Percentiles rank a stretch among this genome's conserved stretches.
Conservation (phyloP, 2,329 filamentous ascomycete species). For the Colletotrichum cuscutae region DNA sequence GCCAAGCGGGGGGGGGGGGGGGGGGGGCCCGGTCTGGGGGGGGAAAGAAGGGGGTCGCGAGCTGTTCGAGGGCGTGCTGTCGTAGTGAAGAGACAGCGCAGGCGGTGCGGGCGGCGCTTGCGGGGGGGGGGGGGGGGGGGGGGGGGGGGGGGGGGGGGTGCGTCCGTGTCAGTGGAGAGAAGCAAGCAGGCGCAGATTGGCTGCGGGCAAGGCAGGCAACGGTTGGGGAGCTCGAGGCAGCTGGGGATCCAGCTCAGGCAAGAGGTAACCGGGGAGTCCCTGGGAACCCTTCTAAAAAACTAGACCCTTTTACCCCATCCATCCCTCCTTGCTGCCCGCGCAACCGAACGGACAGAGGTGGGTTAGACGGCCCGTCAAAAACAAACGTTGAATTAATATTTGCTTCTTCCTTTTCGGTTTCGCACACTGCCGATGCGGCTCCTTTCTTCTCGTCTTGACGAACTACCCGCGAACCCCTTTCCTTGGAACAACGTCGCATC, state of each 20-base stretch:
- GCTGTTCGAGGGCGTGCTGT: too few relatives aligned
- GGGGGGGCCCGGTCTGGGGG: too few relatives aligned
- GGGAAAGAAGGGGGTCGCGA: too few relatives aligned
- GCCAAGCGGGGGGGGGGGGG: neutral
- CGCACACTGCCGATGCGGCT: conserved; percentile 12
- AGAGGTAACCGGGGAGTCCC: conserved; percentile 23
- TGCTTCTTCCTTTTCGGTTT: conserved; percentile 18
- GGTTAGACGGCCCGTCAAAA: conserved; percentile 28
- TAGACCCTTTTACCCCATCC: conserved; percentile 28
- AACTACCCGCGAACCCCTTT: conserved; percentile 1
- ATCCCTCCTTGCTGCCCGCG: conserved; percentile 32
- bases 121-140: too few relatives aligned
- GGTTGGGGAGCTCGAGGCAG: neutral
- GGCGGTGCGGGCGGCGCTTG: too few relatives aligned
- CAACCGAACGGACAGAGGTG: conserved; percentile 26
- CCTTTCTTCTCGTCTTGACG: neutral
- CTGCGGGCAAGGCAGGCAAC: neutral
- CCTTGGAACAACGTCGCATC: conserved; percentile 7
- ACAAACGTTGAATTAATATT: conserved; percentile 15
- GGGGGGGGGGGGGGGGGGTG: neutral
- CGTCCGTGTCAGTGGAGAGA: neutral
- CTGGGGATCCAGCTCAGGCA: neutral
- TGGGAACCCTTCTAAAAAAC: conserved; percentile 23
- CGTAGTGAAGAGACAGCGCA: too few relatives aligned
- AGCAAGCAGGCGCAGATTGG: neutral